These are phyloP conservation scores for Clonostachys solani DNA, from an alignment of 2,329 filamentous ascomycete genomes.

Conservation along the genomic window DNA sequence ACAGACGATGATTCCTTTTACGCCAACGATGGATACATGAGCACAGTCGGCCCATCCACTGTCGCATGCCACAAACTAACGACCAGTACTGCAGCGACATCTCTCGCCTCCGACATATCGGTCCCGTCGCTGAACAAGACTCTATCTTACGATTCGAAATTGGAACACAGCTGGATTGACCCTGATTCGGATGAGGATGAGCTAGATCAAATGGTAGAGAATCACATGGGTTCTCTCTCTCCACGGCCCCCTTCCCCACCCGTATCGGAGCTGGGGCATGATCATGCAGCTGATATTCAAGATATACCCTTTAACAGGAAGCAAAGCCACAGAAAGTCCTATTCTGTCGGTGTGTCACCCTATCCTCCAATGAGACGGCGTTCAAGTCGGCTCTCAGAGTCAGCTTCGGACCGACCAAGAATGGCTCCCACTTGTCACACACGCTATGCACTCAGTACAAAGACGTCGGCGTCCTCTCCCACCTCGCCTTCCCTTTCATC, in stretches of 20 bases:
- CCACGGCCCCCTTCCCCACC: constrained; percentile 22
- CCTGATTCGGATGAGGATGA: constrained; percentile 25
- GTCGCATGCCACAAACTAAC: constrained; percentile 26
- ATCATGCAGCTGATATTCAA: no score
- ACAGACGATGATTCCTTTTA: constrained; percentile 26
- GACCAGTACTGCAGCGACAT: constrained; percentile 27
- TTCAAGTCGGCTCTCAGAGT: no score
- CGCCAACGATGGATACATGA: constrained; percentile 21
- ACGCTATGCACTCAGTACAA: no score
- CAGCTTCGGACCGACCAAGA: no score
- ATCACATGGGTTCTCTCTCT: constrained; percentile 10
- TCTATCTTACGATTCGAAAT: constrained; percentile 8
- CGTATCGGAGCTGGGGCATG: neutral
- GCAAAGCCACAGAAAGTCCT: constrained; percentile 11
- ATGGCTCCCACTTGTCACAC: no score
- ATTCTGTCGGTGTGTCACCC: constrained; percentile 10
- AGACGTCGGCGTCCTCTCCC: no score
- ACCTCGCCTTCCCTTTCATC: no score
- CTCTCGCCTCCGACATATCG: constrained; percentile 21
- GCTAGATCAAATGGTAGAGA: constrained; percentile 5
- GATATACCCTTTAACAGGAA: no score
- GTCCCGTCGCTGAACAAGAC: constrained; percentile 17
- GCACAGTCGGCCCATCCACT: constrained; percentile 19
- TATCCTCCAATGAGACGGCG: no score
- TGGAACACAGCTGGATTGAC: constrained; percentile 30